Evolutionary conservation across 768 basidiomycete species (phyloP), one percentile per base, ranked within the genome.

Genomic region (Mycena kentingensis): DNA sequence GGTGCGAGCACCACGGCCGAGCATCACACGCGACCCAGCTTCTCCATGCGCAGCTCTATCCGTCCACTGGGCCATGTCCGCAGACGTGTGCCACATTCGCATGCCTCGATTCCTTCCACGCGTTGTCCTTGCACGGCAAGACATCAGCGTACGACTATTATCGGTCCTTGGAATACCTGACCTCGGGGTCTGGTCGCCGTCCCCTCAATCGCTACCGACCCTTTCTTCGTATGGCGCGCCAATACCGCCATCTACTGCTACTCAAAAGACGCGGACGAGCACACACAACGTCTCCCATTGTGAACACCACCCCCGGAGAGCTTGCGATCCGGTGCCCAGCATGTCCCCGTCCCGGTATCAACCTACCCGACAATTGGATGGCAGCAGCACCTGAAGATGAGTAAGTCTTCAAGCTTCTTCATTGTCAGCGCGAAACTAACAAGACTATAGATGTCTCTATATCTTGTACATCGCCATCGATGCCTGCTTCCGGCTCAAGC

Each of bases 281-380:
- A 38, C 62, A 69, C 52, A 54, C 66, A 51, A 52, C 57, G 45
- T 51, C 42, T 21, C 57, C 64, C 5, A 51, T 51, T 5, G 24
- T 18, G 3, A 51, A 31, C 5, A 70, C 69, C 2, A 34, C 46
- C 21, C 49, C 49, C 13, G 68, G 73, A 0, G 63, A 65, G 50
- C 58, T 64, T 11, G 67, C 66, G 0, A 52, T 72, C 1, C 47
- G 54, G 5, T 74, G 71, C 44, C 68, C 68, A 3, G 68, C 70
- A 3, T 75, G 73, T 51, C 74, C 72, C 1, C 65, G 66, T 0
- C 67, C 66, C 0, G 65, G 57, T 0, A 54, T 64, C 0, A 73
- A 73, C 51, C 45, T 75, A 2, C 64, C 63, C 0, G 41, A 47
- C 1, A 56, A 58, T 25, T 71, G 66, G 68, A 34, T 61, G 25